phyloP scores from a whole-genome alignment of 2,329 filamentous ascomycete species.

The Exserohilum turcica region DNA sequence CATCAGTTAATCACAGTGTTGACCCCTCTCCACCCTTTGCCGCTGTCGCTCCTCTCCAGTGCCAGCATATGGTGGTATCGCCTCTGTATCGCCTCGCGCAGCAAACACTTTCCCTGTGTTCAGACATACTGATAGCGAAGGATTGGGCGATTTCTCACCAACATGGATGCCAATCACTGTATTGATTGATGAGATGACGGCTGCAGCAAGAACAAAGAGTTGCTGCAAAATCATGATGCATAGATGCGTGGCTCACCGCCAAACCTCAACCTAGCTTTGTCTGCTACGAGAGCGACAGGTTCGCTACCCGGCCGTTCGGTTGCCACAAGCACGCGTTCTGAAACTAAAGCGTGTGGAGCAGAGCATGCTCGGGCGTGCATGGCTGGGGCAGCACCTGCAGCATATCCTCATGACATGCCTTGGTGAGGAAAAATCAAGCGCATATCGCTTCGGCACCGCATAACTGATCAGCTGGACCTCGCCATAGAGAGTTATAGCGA shows the following conservation, averaged over 20 bases:
- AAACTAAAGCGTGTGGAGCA: slow-evolving; percentile 7
- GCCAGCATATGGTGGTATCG: slow-evolving; percentile 18
- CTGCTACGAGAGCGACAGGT: slow-evolving; percentile 4
- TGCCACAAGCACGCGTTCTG: slow-evolving; percentile 14
- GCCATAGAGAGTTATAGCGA: slow-evolving; percentile 5
- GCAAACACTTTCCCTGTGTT: slow-evolving; percentile 20
- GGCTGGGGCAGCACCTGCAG: slow-evolving; percentile 10
- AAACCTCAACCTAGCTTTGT: slow-evolving; percentile 8
- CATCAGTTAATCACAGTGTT: slow-evolving; percentile 13
- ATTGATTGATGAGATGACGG: neutral
- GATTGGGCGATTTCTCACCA: slow-evolving; percentile 8
- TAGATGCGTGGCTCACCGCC: slow-evolving; percentile 11
- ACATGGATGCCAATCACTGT: neutral
- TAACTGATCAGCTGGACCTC: slow-evolving; percentile 11
- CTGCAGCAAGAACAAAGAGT: neutral
- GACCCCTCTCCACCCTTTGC: slow-evolving; percentile 10
- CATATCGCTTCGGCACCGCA: slow-evolving; percentile 14
- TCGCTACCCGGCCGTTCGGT: slow-evolving; percentile 14
- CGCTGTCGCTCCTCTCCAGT: neutral
- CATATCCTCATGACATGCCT: slow-evolving; percentile 18
- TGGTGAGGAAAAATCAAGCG: slow-evolving; percentile 8
- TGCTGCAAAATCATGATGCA: slow-evolving; percentile 5
- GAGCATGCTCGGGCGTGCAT: slow-evolving; percentile 15
- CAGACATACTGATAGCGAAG: slow-evolving; percentile 7
- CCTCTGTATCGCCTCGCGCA: slow-evolving; percentile 16